phyloP scores from a whole-genome alignment of 306 rosid species.

The Cucurbita maxima region DNA sequence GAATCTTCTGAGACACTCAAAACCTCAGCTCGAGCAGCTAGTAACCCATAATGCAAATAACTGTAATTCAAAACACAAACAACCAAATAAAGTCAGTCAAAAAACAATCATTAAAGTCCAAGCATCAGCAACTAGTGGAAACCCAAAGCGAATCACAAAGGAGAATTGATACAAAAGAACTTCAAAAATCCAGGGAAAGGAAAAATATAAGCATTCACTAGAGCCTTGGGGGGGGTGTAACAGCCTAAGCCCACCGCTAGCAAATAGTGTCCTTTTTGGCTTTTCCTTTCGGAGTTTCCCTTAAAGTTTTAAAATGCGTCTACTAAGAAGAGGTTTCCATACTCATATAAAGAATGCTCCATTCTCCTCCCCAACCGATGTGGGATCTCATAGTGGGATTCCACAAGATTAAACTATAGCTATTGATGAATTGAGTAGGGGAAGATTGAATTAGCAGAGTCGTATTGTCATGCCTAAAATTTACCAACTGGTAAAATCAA shows the following conservation, averaged over 20 bases:
- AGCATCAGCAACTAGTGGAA: background rate
- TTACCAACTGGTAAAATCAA: slow-evolving; percentile 1
- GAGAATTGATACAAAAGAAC: background rate
- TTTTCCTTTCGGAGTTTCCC: no score
- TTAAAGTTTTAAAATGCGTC: no score
- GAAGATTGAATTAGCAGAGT: background rate
- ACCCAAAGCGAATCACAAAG: background rate
- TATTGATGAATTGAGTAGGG: background rate
- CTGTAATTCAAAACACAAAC: slow-evolving; percentile 27
- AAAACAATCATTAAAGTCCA: background rate
- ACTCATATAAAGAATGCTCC: no score
- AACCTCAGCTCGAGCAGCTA: slow-evolving; percentile 96
- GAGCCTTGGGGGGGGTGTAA: background rate
- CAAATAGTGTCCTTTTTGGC: no score
- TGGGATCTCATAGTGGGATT: background rate
- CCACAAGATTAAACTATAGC: background rate
- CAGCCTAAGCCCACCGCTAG: no score
- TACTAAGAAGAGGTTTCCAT: no score
- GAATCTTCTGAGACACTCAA: slow-evolving; percentile 51
- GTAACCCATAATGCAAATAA: slow-evolving; percentile 84
- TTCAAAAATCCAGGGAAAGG: background rate
- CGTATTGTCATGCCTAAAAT: background rate
- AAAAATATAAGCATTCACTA: background rate
- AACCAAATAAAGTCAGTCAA: background rate
- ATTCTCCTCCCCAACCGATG: no score